Percentiles rank a stretch among this genome's conserved stretches.
These are phyloP conservation scores for Bathelium albidoporum DNA, from an alignment of 495 filamentous ascomycete genomes.

Conservation along the genomic window DNA sequence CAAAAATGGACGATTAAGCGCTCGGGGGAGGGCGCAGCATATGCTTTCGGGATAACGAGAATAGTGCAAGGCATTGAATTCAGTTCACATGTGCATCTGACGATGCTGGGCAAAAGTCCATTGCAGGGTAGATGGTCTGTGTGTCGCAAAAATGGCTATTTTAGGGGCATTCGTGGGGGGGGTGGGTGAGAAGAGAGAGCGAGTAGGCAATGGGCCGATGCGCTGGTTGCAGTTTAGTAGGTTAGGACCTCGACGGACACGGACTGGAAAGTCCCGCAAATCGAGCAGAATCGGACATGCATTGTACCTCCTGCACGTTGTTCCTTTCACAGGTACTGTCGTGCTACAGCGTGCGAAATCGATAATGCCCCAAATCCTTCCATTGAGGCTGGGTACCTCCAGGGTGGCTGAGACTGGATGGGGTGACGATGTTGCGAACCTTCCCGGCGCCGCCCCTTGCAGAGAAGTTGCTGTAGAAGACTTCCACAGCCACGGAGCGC, in stretches of 20 bases:
- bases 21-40: neutral
- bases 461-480: neutral
- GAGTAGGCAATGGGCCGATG: neutral
- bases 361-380: slow-evolving; percentile 3
- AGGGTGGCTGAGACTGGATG: neutral
- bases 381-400: neutral
- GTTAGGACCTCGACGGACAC: neutral
- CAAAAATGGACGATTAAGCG: neutral
- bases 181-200: no score
- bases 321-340: neutral
- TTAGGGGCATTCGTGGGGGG: neutral
- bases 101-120: neutral
- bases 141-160: neutral
- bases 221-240: neutral
- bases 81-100: neutral
- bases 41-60: neutral
- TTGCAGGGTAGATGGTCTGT: neutral
- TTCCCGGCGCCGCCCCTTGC: neutral
- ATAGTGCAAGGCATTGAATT: slow-evolving; percentile 1
- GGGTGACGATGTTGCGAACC: neutral
- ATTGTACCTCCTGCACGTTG: neutral
- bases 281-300: neutral
- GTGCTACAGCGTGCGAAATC: neutral
- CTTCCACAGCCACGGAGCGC: neutral
- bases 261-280: neutral